Conservation (phyloP, 2,329 filamentous ascomycete genomes). For the Drechslerella stenobrocha region DNA sequence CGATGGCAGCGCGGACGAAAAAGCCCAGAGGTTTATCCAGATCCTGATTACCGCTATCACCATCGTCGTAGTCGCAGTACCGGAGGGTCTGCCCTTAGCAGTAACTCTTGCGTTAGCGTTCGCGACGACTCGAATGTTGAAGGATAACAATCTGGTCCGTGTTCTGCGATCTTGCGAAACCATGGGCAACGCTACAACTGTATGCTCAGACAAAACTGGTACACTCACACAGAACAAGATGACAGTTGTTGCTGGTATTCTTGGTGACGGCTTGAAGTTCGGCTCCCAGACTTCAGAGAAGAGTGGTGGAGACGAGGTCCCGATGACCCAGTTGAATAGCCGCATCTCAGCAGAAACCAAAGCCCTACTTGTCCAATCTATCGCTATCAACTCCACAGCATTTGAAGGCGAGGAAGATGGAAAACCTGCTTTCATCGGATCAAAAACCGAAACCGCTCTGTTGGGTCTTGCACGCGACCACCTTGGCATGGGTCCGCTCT, state of each 20-base stretch:
- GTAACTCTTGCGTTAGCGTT: constrained; percentile 71
- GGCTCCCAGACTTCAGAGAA: constrained; percentile 53
- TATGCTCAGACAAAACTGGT: constrained; percentile 79
- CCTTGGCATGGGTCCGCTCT: constrained; percentile 66
- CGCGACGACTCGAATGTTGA: constrained; percentile 69
- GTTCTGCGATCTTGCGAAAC: constrained; percentile 70
- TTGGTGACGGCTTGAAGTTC: constrained; percentile 54
- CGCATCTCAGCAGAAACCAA: constrained; percentile 62
- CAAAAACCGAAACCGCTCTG: constrained; percentile 76
- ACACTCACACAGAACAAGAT: constrained; percentile 68
- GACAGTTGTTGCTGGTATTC: constrained; percentile 56
- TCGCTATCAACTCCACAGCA: constrained; percentile 70
- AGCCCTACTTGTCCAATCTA: constrained; percentile 65
- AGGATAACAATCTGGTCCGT: constrained; percentile 72
- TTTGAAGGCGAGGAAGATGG: constrained; percentile 69
- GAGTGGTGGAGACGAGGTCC: constrained; percentile 58
- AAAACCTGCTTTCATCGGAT: constrained; percentile 67
- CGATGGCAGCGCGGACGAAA: constrained; percentile 50
- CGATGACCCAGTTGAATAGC: constrained; percentile 62
- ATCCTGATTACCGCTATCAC: constrained; percentile 58
- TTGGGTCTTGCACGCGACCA: constrained; percentile 70
- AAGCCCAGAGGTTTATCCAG: constrained; percentile 56
- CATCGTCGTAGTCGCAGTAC: constrained; percentile 57
- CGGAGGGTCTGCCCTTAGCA: constrained; percentile 60
- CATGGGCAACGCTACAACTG: constrained; percentile 72